These are phyloP conservation scores for Pleurotus sapidus DNA, from an alignment of 768 basidiomycete genomes.

Conservation along the genomic window DNA sequence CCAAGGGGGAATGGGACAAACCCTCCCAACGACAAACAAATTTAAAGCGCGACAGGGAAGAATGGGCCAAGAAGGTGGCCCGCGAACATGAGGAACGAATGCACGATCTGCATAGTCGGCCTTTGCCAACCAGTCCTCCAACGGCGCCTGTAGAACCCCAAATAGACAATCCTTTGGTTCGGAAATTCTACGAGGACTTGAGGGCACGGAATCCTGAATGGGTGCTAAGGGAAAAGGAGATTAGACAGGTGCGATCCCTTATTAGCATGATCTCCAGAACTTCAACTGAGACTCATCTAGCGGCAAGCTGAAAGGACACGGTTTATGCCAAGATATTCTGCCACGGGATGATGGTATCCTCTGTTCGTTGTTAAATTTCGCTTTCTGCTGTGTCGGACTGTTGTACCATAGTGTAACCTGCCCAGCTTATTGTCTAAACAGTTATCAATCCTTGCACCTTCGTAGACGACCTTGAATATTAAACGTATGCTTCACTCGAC, in stretches of 20 bases:
- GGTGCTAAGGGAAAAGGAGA: constrained; percentile 50
- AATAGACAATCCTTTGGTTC: constrained; percentile 39
- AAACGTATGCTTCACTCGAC: constrained; percentile 20
- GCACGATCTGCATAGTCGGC: constrained; percentile 27
- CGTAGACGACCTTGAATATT: not conserved
- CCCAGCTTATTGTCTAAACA: constrained; percentile 4
- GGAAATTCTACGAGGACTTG: constrained; percentile 54
- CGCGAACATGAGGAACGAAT: constrained; percentile 50
- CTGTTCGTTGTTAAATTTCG: not conserved
- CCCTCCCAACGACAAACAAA: constrained; percentile 36
- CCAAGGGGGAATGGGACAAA: constrained; percentile 17
- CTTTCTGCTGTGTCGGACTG: not conserved
- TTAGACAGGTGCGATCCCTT: constrained; percentile 39
- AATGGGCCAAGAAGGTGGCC: constrained; percentile 51
- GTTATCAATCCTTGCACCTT: constrained; percentile 8
- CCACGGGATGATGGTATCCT: not conserved
- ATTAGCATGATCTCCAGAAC: not conserved
- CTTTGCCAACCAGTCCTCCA: not conserved
- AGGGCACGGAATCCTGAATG: constrained; percentile 59
- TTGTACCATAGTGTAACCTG: constrained; percentile 2
- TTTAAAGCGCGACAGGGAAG: constrained; percentile 47
- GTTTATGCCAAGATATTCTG: constrained; percentile 3
- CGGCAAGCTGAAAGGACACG: constrained; percentile 10
- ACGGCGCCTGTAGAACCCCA: constrained; percentile 37
- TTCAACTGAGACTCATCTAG: not conserved